Evolutionary conservation across 345 rosid species (phyloP), one percentile per base, ranked within the genome.

Genomic region (Brassica rapa): DNA sequence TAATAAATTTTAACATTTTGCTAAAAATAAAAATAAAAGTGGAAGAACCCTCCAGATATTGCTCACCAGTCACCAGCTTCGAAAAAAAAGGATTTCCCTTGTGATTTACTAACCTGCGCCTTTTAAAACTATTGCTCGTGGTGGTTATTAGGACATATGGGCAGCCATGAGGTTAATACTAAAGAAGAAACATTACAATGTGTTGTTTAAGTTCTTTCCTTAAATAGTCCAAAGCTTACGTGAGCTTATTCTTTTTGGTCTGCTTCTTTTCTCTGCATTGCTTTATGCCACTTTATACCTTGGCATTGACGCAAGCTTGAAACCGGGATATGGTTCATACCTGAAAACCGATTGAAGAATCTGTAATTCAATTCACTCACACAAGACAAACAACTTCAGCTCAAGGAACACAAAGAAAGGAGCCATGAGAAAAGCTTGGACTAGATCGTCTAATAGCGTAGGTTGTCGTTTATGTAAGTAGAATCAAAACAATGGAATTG

Each of bases 361-460:
- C 94, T 91, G 85, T 30, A 46, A 4, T 46, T 12, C 15, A 46
- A 56, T 39, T 63, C 66, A 32, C 32, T 53, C 68, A 37, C 14
- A 43, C 62, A 39, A 41, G 25, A 70, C 65, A 4, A 63, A 16
- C 24, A 76, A 23, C 49, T n/a, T 76, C 77, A 90, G 96, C 97
- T 94, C 97, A 0, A 94, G 92, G 75, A 92, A 69, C 9, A 90
- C 95, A 15, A 91, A 90, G 85, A 89, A 92, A 21, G 97, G 98
- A 77, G 97, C 97, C 89, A 85, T 89, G 32, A 89, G 74, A 69
- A 92, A 73, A 46, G 97, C 97, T 75, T 89, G 97, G 12, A 67
- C 43, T 70, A 90, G 81, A 81, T 92, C 89, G 83, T 90, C 97
- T 71, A 91, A 64, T 64, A 93, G 86, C 15, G 97, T 94, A 0